phyloP scores from a whole-genome alignment of 768 basidiomycete species.

The Mycena galopus region DNA sequence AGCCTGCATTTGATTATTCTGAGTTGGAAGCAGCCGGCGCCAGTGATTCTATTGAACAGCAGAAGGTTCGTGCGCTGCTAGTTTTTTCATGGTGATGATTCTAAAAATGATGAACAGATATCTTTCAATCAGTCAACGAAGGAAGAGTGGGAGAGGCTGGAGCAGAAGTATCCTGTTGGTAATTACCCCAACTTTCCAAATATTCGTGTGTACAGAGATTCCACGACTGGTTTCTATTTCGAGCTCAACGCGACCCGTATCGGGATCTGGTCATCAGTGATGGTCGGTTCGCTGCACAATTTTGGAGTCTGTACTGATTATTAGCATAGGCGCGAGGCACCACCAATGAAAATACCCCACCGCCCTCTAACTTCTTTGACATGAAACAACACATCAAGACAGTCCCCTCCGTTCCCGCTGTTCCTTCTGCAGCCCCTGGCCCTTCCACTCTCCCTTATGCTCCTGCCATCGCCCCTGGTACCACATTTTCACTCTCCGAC shows the following conservation, averaged over 20 bases:
- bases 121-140: not conserved
- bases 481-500: not conserved
- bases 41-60: not conserved
- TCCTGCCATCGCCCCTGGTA: not conserved
- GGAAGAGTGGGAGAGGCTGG: too few relatives aligned
- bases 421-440: not conserved
- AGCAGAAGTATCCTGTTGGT: too few relatives aligned
- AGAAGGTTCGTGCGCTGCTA: not conserved
- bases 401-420: not conserved
- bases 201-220: not conserved
- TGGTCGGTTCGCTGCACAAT: not conserved
- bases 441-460: not conserved
- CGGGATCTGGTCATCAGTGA: not conserved
- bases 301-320: not conserved
- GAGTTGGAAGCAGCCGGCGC: not conserved
- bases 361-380: not conserved
- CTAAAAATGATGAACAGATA: not conserved
- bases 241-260: not conserved
- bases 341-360: not conserved
- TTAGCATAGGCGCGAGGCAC: not conserved
- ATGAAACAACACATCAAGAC: not conserved
- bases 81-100: not conserved
- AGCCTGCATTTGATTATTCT: not conserved
- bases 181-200: not conserved
- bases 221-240: not conserved